A percentile compares a stretch with the other conserved stretches of the same genome.
Conservation (phyloP, 768 basidiomycete genomes). For the Hericium rajendrae region DNA sequence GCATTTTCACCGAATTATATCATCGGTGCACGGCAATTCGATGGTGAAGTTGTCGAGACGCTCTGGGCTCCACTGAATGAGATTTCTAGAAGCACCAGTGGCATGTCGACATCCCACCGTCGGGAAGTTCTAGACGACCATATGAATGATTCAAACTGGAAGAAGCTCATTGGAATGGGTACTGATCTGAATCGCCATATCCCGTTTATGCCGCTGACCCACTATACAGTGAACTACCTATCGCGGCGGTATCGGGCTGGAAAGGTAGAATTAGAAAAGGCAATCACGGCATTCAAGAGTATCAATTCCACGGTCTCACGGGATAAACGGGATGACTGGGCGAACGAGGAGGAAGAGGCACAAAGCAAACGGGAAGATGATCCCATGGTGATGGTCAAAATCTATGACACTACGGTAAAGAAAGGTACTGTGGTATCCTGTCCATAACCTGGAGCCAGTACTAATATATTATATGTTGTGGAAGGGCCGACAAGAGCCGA, state of each 20-base stretch:
- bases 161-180: constrained; percentile 21
- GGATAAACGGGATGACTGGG: not conserved
- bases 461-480: no score
- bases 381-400: not conserved
- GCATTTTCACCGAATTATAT: constrained; percentile 21
- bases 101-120: not conserved
- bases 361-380: not conserved
- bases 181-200: not conserved
- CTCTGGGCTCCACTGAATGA: constrained; percentile 24
- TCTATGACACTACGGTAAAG: not conserved
- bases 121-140: no score
- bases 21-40: constrained; percentile 19
- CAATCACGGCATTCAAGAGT: no score
- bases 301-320: not conserved
- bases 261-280: no score
- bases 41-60: constrained; percentile 27
- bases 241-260: not conserved
- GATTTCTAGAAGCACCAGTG: constrained; percentile 15
- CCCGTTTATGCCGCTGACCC: no score
- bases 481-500: no score
- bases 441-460: not conserved
- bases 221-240: not conserved
- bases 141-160: constrained; percentile 18
- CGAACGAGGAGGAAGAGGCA: not conserved
- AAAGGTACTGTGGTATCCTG: not conserved